phyloP scores from a whole-genome alignment of 2,329 filamentous ascomycete genomes.

The Cladosporium sp. region DNA sequence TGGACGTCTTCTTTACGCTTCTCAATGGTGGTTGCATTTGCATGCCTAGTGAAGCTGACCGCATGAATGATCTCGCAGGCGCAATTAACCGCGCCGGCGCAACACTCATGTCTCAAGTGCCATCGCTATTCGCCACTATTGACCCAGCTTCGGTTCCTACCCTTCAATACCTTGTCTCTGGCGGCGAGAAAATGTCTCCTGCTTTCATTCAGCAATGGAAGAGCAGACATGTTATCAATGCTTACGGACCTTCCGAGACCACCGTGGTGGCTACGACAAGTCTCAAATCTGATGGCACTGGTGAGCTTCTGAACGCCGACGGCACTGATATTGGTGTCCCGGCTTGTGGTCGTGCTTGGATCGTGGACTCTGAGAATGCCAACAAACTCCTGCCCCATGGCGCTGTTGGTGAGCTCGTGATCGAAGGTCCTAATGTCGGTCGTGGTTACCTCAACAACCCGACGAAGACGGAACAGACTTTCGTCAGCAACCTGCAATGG shows the following conservation, averaged over 20 bases:
- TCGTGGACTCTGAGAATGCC: slow-evolving; percentile 24
- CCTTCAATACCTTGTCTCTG: slow-evolving; percentile 41
- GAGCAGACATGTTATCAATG: slow-evolving; percentile 42
- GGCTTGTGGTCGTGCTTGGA: slow-evolving; percentile 22
- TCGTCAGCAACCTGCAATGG: slow-evolving; percentile 28
- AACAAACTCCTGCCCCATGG: slow-evolving; percentile 37
- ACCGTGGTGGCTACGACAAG: slow-evolving; percentile 12
- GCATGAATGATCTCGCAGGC: slow-evolving; percentile 45
- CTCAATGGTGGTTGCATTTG: slow-evolving; percentile 45
- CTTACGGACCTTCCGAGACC: slow-evolving; percentile 37
- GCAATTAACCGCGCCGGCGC: slow-evolving; percentile 33
- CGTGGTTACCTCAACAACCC: slow-evolving; percentile 38
- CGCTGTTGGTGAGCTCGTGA: slow-evolving; percentile 43
- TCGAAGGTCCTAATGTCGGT: slow-evolving; percentile 43
- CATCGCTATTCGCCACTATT: slow-evolving; percentile 40
- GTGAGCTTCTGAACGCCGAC: slow-evolving; percentile 30
- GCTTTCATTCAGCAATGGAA: slow-evolving; percentile 44
- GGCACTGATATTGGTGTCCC: slow-evolving; percentile 27
- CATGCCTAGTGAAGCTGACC: slow-evolving; percentile 43
- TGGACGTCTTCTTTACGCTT: slow-evolving; percentile 34
- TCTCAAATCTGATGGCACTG: slow-evolving; percentile 7
- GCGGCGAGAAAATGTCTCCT: slow-evolving; percentile 41
- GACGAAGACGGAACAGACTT: slow-evolving; percentile 27
- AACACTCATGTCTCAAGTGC: slow-evolving; percentile 45
- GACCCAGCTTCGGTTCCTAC: slow-evolving; percentile 36